phyloP scores from a whole-genome alignment of 306 rosid genomes.

The Pueraria montana region DNA sequence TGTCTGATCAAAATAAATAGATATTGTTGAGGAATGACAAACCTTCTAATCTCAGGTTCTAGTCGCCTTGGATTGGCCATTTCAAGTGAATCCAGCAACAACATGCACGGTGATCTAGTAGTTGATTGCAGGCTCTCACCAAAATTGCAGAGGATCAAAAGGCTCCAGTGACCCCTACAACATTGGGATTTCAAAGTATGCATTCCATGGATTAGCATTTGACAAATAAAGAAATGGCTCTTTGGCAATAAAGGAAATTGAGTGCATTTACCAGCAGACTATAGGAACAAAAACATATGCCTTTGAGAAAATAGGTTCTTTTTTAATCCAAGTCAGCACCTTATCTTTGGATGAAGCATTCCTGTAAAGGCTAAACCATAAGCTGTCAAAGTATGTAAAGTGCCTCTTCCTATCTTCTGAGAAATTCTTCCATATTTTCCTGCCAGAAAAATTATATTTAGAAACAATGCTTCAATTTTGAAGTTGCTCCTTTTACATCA shows the following conservation, averaged over 20 bases:
- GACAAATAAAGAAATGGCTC: not conserved
- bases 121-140: slow-evolving; percentile 61
- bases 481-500: not conserved
- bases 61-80: slow-evolving; percentile 66
- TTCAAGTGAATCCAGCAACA: slow-evolving; percentile 84
- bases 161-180: slow-evolving; percentile 83
- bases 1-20: slow-evolving; percentile 18
- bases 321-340: slow-evolving; percentile 79
- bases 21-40: slow-evolving; percentile 42
- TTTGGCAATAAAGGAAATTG: not conserved
- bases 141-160: slow-evolving; percentile 83
- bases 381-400: slow-evolving; percentile 70
- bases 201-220: slow-evolving; percentile 29
- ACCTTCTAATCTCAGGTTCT: slow-evolving; percentile 84
- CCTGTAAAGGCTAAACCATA: slow-evolving; percentile 75
- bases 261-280: slow-evolving; percentile 74
- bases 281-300: slow-evolving; percentile 87
- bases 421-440: slow-evolving; percentile 74
- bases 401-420: slow-evolving; percentile 66
- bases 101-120: slow-evolving; percentile 68
- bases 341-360: slow-evolving; percentile 52
- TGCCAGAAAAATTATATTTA: slow-evolving; percentile 52
- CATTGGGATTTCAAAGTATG: slow-evolving; percentile 42
- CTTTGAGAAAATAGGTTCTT: slow-evolving; percentile 70
- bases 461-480: slow-evolving; percentile 25